phyloP scores from a whole-genome alignment of 75 land plant genomes.

The Cupressus sempervirens region DNA sequence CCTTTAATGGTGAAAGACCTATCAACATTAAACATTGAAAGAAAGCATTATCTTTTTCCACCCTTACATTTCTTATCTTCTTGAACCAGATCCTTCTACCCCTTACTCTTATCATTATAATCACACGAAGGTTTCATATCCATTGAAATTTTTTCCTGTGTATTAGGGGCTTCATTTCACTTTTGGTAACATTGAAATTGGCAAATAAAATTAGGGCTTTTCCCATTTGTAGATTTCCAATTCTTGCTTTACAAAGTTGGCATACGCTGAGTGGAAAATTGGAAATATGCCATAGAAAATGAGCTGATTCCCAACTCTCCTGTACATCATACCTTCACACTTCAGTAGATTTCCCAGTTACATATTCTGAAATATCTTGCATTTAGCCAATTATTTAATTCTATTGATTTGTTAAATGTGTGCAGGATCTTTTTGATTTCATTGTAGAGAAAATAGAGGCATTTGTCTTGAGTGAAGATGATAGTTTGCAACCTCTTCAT shows the following conservation, averaged over 20 bases:
- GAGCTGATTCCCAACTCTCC: neutral
- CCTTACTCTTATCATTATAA: neutral
- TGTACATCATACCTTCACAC: neutral
- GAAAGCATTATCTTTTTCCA: neutral
- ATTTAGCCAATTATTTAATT: neutral
- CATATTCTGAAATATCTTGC: too few relatives aligned
- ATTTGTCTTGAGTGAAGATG: slow-evolving; percentile 46
- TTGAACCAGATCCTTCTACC: neutral
- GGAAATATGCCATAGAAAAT: too few relatives aligned
- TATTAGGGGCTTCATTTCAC: too few relatives aligned
- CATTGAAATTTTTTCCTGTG: too few relatives aligned
- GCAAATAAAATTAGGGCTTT: too few relatives aligned
- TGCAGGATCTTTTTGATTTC: slow-evolving; percentile 71
- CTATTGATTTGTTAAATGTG: neutral
- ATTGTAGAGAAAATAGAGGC: slow-evolving; percentile 43
- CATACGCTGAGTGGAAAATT: too few relatives aligned
- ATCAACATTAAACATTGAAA: neutral
- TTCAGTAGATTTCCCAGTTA: neutral
- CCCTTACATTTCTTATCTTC: neutral
- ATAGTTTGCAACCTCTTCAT: slow-evolving; percentile 10
- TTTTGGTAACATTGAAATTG: too few relatives aligned
- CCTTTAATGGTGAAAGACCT: neutral
- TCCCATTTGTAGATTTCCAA: too few relatives aligned
- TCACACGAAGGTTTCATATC: neutral
- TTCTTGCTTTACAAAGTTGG: too few relatives aligned